Base-by-base conservation (phyloP, 2,329 filamentous ascomycete species). In the Byssochlamys sp. region DNA sequence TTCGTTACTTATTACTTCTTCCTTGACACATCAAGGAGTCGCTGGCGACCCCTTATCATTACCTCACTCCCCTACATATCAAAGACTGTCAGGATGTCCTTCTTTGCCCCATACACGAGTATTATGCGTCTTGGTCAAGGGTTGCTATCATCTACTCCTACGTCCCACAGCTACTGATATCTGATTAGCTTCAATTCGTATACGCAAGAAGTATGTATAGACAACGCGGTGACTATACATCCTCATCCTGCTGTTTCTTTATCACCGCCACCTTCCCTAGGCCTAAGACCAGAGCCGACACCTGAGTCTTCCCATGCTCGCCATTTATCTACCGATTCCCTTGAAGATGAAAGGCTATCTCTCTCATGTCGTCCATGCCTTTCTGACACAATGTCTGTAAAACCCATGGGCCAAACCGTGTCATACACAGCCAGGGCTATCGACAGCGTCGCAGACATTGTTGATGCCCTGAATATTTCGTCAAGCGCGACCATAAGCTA, bases 381-480 rank as follows among this genome's bases (percentile, higher is more conserved):
- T 55, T 29, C 31, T 25, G 49, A 51, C 10, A 7, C 49, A 5
- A 2, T 28, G 24, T 51, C 49, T 26, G 49, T 24, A 51, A 51
- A 28, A 9, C 49, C 49, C 6, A 28, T 67, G 14, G 69, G 65
- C 54, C 67, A 69, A 55, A 69, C 63, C 33, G 67, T 70, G 11
- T 69, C 67, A 24, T 68, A 66, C 55, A 68, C 63, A 10, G 68
- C 66, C 4, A 61, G 65, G 4, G 65, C 65, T 4, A 69, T 70
- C 19, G 68, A 71, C 57, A 71, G 71, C 56, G 62, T 69, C 9
- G 70, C 67, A 52, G 73, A 75, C 52, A 71, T 75, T 54, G 71
- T 72, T 57, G 71, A 74, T 58, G 67, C 70, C 3, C 67, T 74
- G 52, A 75, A 74, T 60, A 73, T 75, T 28, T 72, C 71, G 0